Base-by-base conservation (phyloP, 140 eudicot species). In the Anethum foeniculum region DNA sequence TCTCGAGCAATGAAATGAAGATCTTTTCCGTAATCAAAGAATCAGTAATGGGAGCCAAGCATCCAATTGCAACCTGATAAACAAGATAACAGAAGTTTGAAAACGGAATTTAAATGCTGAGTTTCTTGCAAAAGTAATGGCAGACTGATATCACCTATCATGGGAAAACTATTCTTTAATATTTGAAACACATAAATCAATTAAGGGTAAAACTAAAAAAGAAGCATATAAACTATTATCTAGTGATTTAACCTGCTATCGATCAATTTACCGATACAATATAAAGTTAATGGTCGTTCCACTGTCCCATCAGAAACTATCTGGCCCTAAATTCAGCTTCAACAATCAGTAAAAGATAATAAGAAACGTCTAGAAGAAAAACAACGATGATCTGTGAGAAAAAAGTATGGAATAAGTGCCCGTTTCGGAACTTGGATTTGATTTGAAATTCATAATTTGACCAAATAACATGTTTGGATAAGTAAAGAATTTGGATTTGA, bases 51-150 rank as follows among this genome's bases (percentile, higher is more conserved):
- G 88, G 87, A 69, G 89, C 88, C 88, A 96, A 79, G 88, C 96
- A 91, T 58, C 80, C 80, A 81, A 96, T 88, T 69, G 98, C 90
- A 77, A 88, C 93, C 99, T 96, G 90, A 80, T 64, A 75, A 85
- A 84, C 36, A n/a, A 11, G 73, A 76, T 28, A 46, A 13, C 23
- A 52, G 58, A 27, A 46, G 52, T 75, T 25, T 36, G 30, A 77
- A 77, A 34, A 51, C 4, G 11, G 3, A 34, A 48, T 4, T 14
- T 13, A 12, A 3, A 47, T 75, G 15, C 21, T 15, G 7, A 74
- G 18, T 32, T 13, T 27, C 69, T 47, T 27, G 6, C 13, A 7
- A 74, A 25, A n/a, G 25, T 74, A 39, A 4, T n/a, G 56, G 52
- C 19, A 72, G 32, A 38, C 76, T 36, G 14, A 41, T 11, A 21